These are phyloP conservation scores for Conoideocrella luteorostrata DNA, from an alignment of 2,329 filamentous ascomycete genomes.

Conservation along the genomic window DNA sequence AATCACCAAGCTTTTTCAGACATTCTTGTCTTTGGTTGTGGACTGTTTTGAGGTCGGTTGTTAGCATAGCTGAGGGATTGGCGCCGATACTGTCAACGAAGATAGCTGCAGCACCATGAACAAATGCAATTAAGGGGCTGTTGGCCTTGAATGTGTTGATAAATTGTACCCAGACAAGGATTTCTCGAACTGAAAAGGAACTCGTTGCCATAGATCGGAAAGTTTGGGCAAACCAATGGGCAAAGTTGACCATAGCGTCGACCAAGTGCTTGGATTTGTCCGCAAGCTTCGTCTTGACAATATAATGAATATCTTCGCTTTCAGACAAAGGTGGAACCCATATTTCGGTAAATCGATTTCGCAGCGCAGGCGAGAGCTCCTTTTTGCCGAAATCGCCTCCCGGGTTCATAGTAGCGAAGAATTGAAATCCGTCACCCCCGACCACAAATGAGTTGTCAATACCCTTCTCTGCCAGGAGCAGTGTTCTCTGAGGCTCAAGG, in stretches of 20 bases:
- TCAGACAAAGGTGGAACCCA: slow-evolving; percentile 91
- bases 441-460: slow-evolving; percentile 73
- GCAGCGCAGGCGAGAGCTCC: slow-evolving; percentile 86
- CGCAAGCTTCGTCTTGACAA: slow-evolving; percentile 70
- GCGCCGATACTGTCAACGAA: slow-evolving; percentile 94
- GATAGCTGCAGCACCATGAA: slow-evolving; percentile 91
- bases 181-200: slow-evolving; percentile 83
- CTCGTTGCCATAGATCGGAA: slow-evolving; percentile 72
- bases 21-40: slow-evolving; percentile 66
- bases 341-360: slow-evolving; percentile 97
- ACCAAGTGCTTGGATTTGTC: slow-evolving; percentile 51
- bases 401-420: slow-evolving; percentile 98
- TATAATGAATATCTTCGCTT: slow-evolving; percentile 78
- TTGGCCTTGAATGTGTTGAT: slow-evolving; percentile 60
- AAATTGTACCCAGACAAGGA: slow-evolving; percentile 90
- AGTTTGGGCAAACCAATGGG: slow-evolving; percentile 82
- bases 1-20: slow-evolving; percentile 60
- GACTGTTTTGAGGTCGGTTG: slow-evolving; percentile 63
- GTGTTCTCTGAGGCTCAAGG: slow-evolving; percentile 77
- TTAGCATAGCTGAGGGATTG: slow-evolving; percentile 83
- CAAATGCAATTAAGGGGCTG: slow-evolving; percentile 39
- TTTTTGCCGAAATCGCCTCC: slow-evolving; percentile 98
- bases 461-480: slow-evolving; percentile 91
- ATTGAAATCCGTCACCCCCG: slow-evolving; percentile 78
- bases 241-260: slow-evolving; percentile 72